Percentiles rank a stretch among this genome's conserved stretches.
These are phyloP conservation scores for Phoma sp. DNA, from an alignment of 2,329 filamentous ascomycete species.

Conservation along the genomic window DNA sequence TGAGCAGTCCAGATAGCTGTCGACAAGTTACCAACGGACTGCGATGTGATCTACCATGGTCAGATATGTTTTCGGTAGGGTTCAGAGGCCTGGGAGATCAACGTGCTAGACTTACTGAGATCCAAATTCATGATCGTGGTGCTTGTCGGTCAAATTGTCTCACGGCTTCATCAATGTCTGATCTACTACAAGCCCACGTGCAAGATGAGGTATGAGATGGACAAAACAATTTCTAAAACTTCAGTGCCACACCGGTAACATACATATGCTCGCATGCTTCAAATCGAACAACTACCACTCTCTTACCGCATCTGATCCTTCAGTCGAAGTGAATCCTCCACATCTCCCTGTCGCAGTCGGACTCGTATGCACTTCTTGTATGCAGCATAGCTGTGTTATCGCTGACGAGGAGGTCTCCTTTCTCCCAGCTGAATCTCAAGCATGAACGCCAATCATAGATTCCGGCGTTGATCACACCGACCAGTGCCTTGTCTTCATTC, in stretches of 20 bases:
- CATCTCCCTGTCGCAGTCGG: slow-evolving; percentile 48
- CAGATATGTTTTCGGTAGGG: no score
- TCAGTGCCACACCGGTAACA: no score
- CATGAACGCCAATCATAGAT: slow-evolving; percentile 60
- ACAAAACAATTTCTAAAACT: not conserved
- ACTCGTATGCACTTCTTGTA: slow-evolving; percentile 54
- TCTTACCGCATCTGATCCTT: not conserved
- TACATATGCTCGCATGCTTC: not conserved
- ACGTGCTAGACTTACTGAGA: no score
- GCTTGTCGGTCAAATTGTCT: not conserved
- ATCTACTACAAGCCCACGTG: not conserved
- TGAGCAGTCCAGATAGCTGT: not conserved
- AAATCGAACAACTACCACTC: not conserved
- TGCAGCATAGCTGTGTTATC: slow-evolving; percentile 59
- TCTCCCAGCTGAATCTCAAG: slow-evolving; percentile 60
- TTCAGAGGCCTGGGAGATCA: no score
- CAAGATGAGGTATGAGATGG: not conserved
- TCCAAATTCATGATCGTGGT: not conserved
- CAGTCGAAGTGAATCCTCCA: slow-evolving; percentile 60
- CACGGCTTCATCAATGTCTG: not conserved
- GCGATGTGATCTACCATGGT: no score
- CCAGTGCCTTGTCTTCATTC: slow-evolving; percentile 43
- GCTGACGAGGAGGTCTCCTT: slow-evolving; percentile 61
- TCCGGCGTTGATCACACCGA: slow-evolving; percentile 51
- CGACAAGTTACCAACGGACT: no score